Evolutionary conservation across 2,329 filamentous ascomycete genomes (phyloP).

Genomic region (Xylariomycetidae sp.): DNA sequence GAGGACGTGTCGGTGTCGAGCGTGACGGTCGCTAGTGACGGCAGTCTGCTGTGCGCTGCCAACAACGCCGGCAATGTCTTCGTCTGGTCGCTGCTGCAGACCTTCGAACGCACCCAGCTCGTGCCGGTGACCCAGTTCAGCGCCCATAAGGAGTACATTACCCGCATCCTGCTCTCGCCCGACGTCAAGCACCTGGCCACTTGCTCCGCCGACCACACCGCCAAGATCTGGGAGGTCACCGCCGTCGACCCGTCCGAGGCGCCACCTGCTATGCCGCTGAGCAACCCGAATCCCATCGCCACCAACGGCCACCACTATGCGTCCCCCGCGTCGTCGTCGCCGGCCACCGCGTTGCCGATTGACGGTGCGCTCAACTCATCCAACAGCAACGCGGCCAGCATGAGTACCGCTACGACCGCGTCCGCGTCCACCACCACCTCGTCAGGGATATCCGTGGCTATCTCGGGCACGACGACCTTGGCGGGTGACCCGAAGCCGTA

Average conservation of each 20-base stretch:
- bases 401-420: constrained; percentile 1
- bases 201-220: constrained; percentile 87
- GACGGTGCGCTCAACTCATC: constrained; percentile 7
- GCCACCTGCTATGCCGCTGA: neutral
- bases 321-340: constrained; percentile 4
- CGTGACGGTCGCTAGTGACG: constrained; percentile 93
- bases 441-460: neutral
- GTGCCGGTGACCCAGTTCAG: constrained; percentile 83
- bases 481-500: constrained; percentile 51
- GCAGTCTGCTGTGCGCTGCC: constrained; percentile 84
- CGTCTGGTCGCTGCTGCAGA: constrained; percentile 89
- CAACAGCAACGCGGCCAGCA: too few relatives aligned
- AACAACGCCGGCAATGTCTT: constrained; percentile 94
- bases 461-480: constrained; percentile 5
- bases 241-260: constrained; percentile 4
- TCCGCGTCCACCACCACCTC: constrained; percentile 1
- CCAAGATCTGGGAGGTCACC: constrained; percentile 74
- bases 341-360: constrained; percentile 6
- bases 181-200: constrained; percentile 93
- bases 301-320: too few relatives aligned
- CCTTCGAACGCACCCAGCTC: constrained; percentile 74
- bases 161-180: constrained; percentile 81
- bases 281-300: too few relatives aligned
- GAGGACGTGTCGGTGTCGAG: constrained; percentile 91
- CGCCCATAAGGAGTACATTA: constrained; percentile 89